Conservation (phyloP, 1,139 yeast genomes). For the Nakaseomyces delphensis region DNA sequence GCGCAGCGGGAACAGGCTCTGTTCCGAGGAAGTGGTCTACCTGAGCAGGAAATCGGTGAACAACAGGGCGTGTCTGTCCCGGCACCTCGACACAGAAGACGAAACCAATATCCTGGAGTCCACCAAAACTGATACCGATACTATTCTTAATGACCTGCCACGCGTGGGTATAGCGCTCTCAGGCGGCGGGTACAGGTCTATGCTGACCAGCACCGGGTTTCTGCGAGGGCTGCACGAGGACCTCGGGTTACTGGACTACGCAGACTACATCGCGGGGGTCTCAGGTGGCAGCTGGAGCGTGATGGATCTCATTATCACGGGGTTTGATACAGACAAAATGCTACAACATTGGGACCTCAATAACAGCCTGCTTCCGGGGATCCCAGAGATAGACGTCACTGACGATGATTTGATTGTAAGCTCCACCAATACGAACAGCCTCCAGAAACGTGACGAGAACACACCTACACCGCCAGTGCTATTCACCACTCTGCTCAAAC, state of each 20-base stretch:
- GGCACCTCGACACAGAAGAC: neutral
- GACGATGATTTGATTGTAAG: slow-evolving; percentile 21
- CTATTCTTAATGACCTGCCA: slow-evolving; percentile 25
- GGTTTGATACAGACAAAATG: slow-evolving; percentile 36
- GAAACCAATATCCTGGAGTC: neutral
- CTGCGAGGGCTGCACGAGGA: slow-evolving; percentile 43
- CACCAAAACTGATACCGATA: neutral
- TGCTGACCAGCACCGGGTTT: slow-evolving; percentile 59
- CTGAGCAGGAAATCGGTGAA: neutral
- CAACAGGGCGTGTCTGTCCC: neutral
- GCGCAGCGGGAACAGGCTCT: neutral
- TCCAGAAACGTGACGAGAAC: neutral
- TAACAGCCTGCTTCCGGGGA: slow-evolving; percentile 47
- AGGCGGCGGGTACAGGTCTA: slow-evolving; percentile 69
- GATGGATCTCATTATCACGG: slow-evolving; percentile 40
- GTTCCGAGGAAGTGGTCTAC: neutral
- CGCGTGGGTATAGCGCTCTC: slow-evolving; percentile 51
- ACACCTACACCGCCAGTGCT: slow-evolving; percentile 8
- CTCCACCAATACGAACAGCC: neutral
- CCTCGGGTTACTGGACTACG: slow-evolving; percentile 45
- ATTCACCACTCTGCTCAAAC: slow-evolving; percentile 11
- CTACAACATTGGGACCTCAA: slow-evolving; percentile 38
- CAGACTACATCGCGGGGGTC: slow-evolving; percentile 50
- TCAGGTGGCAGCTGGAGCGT: slow-evolving; percentile 69
- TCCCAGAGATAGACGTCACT: slow-evolving; percentile 36